A percentile compares a stretch with the other conserved stretches of the same genome.
Evolutionary conservation across 352 stramenopile genomes (phyloP).

Genomic region (Pythium grandisporangium): DNA sequence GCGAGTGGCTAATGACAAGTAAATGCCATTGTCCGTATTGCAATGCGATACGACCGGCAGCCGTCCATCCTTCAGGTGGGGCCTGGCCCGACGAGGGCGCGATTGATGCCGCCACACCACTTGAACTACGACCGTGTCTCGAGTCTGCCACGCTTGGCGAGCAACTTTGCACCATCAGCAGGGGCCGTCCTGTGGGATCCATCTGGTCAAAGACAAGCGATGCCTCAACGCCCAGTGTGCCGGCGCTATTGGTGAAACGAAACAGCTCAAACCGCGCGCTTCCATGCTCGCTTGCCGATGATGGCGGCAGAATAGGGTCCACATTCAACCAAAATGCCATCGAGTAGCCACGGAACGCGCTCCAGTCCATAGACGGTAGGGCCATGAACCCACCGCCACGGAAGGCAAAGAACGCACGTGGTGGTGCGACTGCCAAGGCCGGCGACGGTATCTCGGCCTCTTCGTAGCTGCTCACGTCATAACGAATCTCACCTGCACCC

Average conservation of each 20-base stretch:
- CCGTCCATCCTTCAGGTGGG: too few species aligned
- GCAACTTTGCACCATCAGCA: conserved; percentile 49
- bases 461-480: too few species aligned
- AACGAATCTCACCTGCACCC: too few species aligned
- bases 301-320: not conserved
- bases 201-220: conserved; percentile 37
- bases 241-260: conserved; percentile 60
- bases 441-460: too few species aligned
- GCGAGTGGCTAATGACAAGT: conserved; percentile 60
- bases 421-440: conserved; percentile 38
- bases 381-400: conserved; percentile 54
- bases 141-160: conserved; percentile 21
- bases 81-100: conserved; percentile 6
- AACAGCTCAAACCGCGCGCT: conserved; percentile 44
- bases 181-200: conserved; percentile 12
- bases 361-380: conserved; percentile 72
- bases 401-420: conserved; percentile 60
- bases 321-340: conserved; percentile 69
- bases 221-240: conserved; percentile 61
- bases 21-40: conserved; percentile 49
- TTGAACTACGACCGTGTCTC: conserved; percentile 25
- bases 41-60: conserved; percentile 28
- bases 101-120: conserved; percentile 17
- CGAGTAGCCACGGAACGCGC: conserved; percentile 68
- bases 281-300: not conserved